A percentile compares a stretch with the other conserved stretches of the same genome.
Evolutionary conservation across 345 rosid genomes (phyloP).

Genomic region (Hibiscus trionum): DNA sequence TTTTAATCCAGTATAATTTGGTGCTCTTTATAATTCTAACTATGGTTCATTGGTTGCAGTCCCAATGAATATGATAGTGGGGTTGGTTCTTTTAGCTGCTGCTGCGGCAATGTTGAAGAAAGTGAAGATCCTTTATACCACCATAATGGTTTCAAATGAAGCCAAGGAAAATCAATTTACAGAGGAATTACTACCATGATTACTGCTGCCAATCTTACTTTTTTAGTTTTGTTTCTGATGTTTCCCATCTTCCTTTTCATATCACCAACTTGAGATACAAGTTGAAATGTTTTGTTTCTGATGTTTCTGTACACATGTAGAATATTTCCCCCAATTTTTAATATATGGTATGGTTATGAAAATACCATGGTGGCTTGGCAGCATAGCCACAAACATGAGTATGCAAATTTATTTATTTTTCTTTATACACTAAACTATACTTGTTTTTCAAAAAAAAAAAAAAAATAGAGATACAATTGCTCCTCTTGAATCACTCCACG

Average conservation of each 20-base stretch:
- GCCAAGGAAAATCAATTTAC: not conserved
- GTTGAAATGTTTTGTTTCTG: not conserved
- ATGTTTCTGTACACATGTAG: not conserved
- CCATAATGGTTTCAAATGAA: not conserved
- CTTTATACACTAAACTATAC: too few relatives aligned
- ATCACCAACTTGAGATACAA: not conserved
- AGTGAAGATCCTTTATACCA: not conserved
- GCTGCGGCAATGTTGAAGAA: not conserved
- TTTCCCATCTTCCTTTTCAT: not conserved
- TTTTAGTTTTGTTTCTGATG: not conserved
- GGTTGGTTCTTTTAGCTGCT: not conserved
- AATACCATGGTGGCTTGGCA: not conserved
- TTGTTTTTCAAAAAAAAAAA: too few relatives aligned
- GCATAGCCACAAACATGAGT: too few relatives aligned
- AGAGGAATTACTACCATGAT: not conserved
- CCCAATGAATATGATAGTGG: not conserved
- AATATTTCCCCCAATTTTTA: not conserved
- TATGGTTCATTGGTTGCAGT: not conserved
- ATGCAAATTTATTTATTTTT: too few relatives aligned
- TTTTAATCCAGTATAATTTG: not conserved
- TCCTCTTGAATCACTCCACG: too few relatives aligned
- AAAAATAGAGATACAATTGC: too few relatives aligned
- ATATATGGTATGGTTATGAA: not conserved
- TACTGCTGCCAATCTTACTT: not conserved
- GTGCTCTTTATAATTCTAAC: not conserved